These are phyloP conservation scores for Durio zibethinus DNA, from an alignment of 345 rosid species.

Conservation along the genomic window DNA sequence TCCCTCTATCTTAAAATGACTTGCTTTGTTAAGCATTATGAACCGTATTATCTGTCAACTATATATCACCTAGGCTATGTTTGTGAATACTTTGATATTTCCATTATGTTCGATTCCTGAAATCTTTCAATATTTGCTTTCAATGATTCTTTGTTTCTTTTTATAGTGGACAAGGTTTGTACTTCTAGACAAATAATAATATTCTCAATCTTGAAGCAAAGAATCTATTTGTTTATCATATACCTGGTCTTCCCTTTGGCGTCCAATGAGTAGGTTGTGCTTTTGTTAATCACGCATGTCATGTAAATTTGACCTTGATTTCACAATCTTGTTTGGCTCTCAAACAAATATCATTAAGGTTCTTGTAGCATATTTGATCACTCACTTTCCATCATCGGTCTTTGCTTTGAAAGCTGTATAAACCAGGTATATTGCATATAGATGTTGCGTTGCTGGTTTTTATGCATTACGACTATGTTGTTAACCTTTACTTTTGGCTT, in stretches of 20 bases:
- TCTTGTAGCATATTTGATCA: neutral
- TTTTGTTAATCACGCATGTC: neutral
- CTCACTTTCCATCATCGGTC: neutral
- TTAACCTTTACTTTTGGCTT: conserved; percentile 34
- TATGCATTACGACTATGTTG: conserved; percentile 11
- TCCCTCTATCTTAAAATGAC: neutral
- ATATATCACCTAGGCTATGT: neutral
- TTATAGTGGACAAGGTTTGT: neutral
- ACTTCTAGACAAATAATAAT: neutral
- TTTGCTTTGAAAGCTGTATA: conserved; percentile 6
- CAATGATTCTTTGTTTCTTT: neutral
- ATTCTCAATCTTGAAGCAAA: conserved; percentile 1
- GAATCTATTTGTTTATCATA: neutral
- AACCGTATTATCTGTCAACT: neutral
- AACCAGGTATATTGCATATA: neutral
- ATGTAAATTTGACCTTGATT: neutral
- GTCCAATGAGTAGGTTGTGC: neutral
- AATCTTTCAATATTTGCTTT: neutral
- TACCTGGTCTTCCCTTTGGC: neutral
- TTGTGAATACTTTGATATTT: neutral
- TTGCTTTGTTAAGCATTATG: neutral
- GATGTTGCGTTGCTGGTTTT: neutral
- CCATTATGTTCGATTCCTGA: neutral
- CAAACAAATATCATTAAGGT: neutral
- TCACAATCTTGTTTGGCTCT: neutral